phyloP scores from a whole-genome alignment of 148 eudicot genomes.

The Agrostemma githago region DNA sequence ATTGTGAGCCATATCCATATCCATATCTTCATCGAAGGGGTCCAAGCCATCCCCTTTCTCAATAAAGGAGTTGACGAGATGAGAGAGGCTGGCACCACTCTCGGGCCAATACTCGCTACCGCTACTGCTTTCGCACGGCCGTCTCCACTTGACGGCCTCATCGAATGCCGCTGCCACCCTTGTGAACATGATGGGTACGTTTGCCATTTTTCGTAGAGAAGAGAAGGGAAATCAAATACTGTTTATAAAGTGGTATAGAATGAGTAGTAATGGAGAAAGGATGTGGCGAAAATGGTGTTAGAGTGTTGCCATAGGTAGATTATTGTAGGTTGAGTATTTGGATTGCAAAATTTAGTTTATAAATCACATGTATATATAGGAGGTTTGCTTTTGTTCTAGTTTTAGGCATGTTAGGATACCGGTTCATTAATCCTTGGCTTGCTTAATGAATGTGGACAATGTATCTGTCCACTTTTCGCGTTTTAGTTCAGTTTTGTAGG shows the following conservation, averaged over 20 bases:
- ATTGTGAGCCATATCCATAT: not conserved
- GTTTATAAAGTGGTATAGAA: constrained; percentile 9
- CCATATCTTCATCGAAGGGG: constrained; percentile 9
- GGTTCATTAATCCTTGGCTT: not conserved
- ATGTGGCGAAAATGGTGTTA: constrained; percentile 33
- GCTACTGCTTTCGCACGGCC: constrained; percentile 51
- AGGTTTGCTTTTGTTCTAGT: not conserved
- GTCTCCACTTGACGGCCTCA: constrained; percentile 28
- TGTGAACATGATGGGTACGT: constrained; percentile 40
- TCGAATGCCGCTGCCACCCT: constrained; percentile 65
- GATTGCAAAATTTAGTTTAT: not conserved
- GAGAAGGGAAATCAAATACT: not conserved
- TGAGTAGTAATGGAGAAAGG: constrained; percentile 16
- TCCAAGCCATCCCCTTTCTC: constrained; percentile 31
- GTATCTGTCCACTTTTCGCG: constrained; percentile 16
- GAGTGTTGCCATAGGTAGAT: constrained; percentile 19
- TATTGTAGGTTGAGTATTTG: not conserved
- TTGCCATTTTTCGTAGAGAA: constrained; percentile 23
- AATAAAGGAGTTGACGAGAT: constrained; percentile 64
- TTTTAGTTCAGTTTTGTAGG: constrained; percentile 11
- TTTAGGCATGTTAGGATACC: not conserved
- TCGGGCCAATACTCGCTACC: constrained; percentile 62
- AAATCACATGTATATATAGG: not conserved
- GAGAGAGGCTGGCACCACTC: constrained; percentile 46
- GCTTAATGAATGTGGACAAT: constrained; percentile 24